A percentile compares a stretch with the other conserved stretches of the same genome.
phyloP scores from a whole-genome alignment of 2,329 filamentous ascomycete genomes.

The Neoscytalidium dimidiatum region DNA sequence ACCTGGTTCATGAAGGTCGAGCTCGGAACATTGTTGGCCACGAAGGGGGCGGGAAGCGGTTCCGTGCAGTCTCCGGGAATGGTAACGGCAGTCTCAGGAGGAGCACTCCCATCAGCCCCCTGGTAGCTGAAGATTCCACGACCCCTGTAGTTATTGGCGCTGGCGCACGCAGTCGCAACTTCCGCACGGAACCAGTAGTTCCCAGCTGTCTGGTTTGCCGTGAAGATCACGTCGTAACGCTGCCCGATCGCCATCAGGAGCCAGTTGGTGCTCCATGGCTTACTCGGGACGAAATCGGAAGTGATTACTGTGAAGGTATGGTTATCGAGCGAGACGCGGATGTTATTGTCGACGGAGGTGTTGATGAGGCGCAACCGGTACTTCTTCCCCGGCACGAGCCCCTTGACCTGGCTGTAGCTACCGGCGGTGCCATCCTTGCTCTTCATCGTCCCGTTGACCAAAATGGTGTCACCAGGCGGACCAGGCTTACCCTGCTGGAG shows the following conservation, averaged over 20 bases:
- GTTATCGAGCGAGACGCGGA: constrained; percentile 32
- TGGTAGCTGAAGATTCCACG: constrained; percentile 38
- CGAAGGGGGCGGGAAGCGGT: constrained; percentile 24
- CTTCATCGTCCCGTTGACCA: constrained; percentile 59
- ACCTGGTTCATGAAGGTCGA: constrained; percentile 34
- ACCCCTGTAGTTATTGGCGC: constrained; percentile 34
- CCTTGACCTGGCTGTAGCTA: constrained; percentile 31
- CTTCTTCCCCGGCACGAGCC: constrained; percentile 45
- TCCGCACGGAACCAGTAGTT: constrained; percentile 49
- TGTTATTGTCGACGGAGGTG: constrained; percentile 34
- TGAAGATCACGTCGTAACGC: constrained; percentile 49
- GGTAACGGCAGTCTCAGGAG: constrained; percentile 24
- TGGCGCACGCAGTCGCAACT: constrained; percentile 38
- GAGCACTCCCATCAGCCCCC: constrained; percentile 24
- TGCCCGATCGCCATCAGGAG: constrained; percentile 45
- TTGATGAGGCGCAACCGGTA: constrained; percentile 63
- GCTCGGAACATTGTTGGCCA: constrained; percentile 38
- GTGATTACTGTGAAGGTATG: constrained; percentile 36
- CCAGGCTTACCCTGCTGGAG: constrained; percentile 32
- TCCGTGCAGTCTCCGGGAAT: constrained; percentile 31
- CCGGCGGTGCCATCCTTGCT: constrained; percentile 39
- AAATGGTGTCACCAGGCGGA: constrained; percentile 46
- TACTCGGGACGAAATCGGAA: constrained; percentile 34
- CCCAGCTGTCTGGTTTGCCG: constrained; percentile 39
- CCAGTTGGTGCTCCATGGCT: constrained; percentile 35